A percentile compares a stretch with the other conserved stretches of the same genome.
phyloP scores from a whole-genome alignment of 768 basidiomycete species.

The Leccinum variicolor region DNA sequence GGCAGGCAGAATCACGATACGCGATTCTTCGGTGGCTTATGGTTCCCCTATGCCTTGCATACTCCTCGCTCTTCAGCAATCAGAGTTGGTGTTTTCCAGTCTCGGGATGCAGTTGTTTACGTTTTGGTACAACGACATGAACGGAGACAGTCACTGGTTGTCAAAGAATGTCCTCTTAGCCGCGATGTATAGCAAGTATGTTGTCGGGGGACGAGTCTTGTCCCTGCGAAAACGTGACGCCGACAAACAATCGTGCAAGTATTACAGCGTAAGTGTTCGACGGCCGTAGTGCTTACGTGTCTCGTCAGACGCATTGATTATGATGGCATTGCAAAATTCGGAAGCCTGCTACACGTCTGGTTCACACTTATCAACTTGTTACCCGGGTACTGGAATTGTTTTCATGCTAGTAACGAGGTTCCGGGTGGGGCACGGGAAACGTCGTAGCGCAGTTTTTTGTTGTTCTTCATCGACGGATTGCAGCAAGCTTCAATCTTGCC shows the following conservation, averaged over 20 bases:
- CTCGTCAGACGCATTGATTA: background rate
- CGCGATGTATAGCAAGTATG: conserved; percentile 36
- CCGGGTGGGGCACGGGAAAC: too few species aligned
- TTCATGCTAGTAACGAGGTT: conserved; percentile 13
- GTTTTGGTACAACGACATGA: conserved; percentile 37
- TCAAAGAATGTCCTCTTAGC: conserved; percentile 39
- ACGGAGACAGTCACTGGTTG: conserved; percentile 36
- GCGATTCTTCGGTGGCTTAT: conserved; percentile 34
- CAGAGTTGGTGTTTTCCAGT: conserved; percentile 33
- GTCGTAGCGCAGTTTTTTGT: too few species aligned
- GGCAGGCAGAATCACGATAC: conserved; percentile 36
- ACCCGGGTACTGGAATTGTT: conserved; percentile 35
- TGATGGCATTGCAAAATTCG: background rate
- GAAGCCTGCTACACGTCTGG: conserved; percentile 27
- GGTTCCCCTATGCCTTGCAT: conserved; percentile 32
- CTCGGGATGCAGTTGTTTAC: conserved; percentile 32
- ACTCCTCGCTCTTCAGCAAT: conserved; percentile 32
- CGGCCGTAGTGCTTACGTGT: too few species aligned
- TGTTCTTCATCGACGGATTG: too few species aligned
- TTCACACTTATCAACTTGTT: conserved; percentile 32
- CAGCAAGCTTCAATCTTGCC: too few species aligned
- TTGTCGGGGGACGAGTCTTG: conserved; percentile 32
- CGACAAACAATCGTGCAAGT: conserved; percentile 35
- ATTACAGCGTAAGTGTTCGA: conserved; percentile 32
- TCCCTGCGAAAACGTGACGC: conserved; percentile 23